Evolutionary conservation across 2,329 filamentous ascomycete genomes (phyloP).

Genomic region (Boeremia lycopersici): DNA sequence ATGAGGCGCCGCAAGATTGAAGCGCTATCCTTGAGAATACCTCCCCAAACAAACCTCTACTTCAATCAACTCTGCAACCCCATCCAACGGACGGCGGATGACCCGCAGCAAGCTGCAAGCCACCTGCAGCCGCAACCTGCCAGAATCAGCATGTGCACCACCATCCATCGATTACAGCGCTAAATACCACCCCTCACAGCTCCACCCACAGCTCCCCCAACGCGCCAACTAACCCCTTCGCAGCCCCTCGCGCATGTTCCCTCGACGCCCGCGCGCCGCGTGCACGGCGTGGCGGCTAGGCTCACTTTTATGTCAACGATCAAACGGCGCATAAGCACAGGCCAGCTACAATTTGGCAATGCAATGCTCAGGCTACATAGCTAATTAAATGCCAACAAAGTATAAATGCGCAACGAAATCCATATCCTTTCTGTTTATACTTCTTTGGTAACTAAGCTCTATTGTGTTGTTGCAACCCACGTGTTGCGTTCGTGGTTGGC

Average conservation of each 20-base stretch:
- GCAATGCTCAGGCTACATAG: no score
- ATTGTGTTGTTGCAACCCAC: no score
- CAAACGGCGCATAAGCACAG: no score
- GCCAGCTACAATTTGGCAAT: no score
- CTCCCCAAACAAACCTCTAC: not conserved
- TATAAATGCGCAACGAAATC: no score
- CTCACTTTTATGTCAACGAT: not conserved
- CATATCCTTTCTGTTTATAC: no score
- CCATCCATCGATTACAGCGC: constrained; percentile 17
- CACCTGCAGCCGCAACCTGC: constrained; percentile 11
- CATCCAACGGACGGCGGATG: not conserved
- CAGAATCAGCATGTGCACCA: constrained; percentile 14
- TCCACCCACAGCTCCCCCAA: constrained; percentile 8
- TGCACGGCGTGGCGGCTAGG: constrained; percentile 2
- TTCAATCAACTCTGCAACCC: not conserved
- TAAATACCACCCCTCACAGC: constrained; percentile 20
- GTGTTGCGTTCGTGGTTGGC: no score
- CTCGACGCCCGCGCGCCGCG: constrained; percentile 5
- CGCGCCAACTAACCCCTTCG: constrained; percentile 9
- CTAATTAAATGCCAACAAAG: no score
- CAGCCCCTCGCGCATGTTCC: constrained; percentile 2
- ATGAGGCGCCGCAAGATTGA: no score
- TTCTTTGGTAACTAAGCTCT: no score
- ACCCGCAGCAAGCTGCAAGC: constrained; percentile 7
- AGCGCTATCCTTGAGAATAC: no score